Evolutionary conservation across 2,329 filamentous ascomycete genomes (phyloP), one percentile per base, ranked within the genome.

Genomic region (Diaporthe eres): DNA sequence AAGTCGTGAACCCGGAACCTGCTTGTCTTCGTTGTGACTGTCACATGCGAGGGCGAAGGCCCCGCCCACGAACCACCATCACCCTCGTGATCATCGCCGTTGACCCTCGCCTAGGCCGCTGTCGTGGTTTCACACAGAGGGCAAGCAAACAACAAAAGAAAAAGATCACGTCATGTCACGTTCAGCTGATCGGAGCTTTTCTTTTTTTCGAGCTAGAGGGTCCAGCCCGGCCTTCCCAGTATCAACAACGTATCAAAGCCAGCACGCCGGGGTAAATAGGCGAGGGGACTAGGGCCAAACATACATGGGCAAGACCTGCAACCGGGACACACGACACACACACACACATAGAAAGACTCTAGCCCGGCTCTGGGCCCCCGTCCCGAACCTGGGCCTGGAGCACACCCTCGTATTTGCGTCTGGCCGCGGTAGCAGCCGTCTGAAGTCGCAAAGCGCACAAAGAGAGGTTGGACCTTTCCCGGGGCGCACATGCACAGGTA

Each of bases 361-460:
- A 17, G 47, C 19, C 22, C 22, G 22, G 28, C 47, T 42, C 39
- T 42, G 63, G 71, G 31, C 28, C 28, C 25, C 25, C 37, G 4
- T 51, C 22, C 49, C n/a, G 58, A 22, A 9, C 22, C 37, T 28
- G 55, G 44, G 34, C 47, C 58, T 67, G 51, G 42, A 37, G 39
- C 39, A 57, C n/a, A 31, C 63, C 34, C 71, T 74, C 71, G 61
- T 74, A 76, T 72, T 55, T 76, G 61, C 74, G 49, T 51, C 47
- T 65, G 47, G 60, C 47, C 47, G 70, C 70, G 70, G 61, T 61
- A 60, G 60, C 37, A 58, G 68, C 42, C 60, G 49, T 67, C 70
- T 22, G 37, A 57, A 19, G 28, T 39, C 25, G 65, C 65, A 28
- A 22, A 39, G 58, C 17, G 57, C 28, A 65, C 51, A 61, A 22